Evolutionary conservation across 257 asterid genomes (phyloP).

Genomic region (Coffea eugenioides): DNA sequence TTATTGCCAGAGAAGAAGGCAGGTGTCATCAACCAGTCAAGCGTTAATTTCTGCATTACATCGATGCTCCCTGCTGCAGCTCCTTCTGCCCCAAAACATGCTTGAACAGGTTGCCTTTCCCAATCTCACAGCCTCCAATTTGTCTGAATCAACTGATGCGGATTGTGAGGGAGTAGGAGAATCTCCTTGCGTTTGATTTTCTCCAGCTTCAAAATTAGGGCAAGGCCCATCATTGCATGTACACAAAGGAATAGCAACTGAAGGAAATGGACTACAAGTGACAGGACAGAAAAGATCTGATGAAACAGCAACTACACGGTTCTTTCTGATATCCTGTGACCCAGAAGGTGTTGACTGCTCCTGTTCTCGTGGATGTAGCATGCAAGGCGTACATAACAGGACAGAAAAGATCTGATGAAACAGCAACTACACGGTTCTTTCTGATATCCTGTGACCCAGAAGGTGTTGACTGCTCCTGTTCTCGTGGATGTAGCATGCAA

Average conservation of each 20-base stretch:
- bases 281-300: slow-evolving; percentile 76
- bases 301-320: slow-evolving; percentile 67
- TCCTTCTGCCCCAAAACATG: slow-evolving; percentile 96
- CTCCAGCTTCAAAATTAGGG: slow-evolving; percentile 61
- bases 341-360: slow-evolving; percentile 47
- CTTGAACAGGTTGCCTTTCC: slow-evolving; percentile 76
- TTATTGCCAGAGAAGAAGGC: background rate
- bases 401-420: slow-evolving; percentile 66
- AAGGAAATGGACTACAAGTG: slow-evolving; percentile 93
- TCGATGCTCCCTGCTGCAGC: slow-evolving; percentile 94
- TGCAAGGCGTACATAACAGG: slow-evolving; percentile 86
- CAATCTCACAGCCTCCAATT: slow-evolving; percentile 56
- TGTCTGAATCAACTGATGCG: slow-evolving; percentile 42
- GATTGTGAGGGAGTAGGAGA: slow-evolving; percentile 60
- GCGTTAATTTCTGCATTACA: slow-evolving; percentile 94
- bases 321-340: slow-evolving; percentile 66
- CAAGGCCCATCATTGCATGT: slow-evolving; percentile 80
- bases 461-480: slow-evolving; percentile 53
- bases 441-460: slow-evolving; percentile 55
- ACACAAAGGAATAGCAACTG: slow-evolving; percentile 80
- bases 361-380: slow-evolving; percentile 79
- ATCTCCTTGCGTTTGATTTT: slow-evolving; percentile 45
- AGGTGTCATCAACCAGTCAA: slow-evolving; percentile 23
- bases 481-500: slow-evolving; percentile 85
- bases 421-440: slow-evolving; percentile 71